phyloP scores from a whole-genome alignment of 805 yeast genomes.

The Torulaspora franciscae region DNA sequence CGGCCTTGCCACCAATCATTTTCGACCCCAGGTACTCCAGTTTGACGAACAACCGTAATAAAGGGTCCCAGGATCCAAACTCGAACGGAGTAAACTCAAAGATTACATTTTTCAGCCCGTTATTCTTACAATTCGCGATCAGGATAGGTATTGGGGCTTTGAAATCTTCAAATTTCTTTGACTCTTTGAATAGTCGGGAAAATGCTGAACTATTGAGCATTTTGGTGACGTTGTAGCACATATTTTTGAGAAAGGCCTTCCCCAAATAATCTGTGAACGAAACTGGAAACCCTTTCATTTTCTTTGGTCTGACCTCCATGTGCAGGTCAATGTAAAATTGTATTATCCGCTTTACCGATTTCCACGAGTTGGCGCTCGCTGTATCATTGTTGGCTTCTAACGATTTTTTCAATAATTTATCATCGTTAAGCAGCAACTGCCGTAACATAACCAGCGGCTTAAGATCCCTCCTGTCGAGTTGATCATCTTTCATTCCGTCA shows the following conservation, averaged over 20 bases:
- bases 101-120: conserved; percentile 36
- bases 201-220: conserved; percentile 41
- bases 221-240: conserved; percentile 32
- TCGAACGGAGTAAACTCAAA: conserved; percentile 63
- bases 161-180: conserved; percentile 35
- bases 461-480: conserved; percentile 14
- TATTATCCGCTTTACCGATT: conserved; percentile 35
- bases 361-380: conserved; percentile 25
- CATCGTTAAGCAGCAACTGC: conserved; percentile 15
- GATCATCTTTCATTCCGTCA: not conserved
- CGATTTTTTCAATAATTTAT: not conserved
- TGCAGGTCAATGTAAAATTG: conserved; percentile 51
- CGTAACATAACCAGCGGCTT: conserved; percentile 15
- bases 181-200: conserved; percentile 24
- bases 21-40: conserved; percentile 50
- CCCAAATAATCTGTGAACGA: conserved; percentile 71
- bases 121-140: conserved; percentile 39
- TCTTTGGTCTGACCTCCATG: conserved; percentile 49
- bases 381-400: conserved; percentile 6
- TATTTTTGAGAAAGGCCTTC: conserved; percentile 47
- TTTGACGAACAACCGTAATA: conserved; percentile 45
- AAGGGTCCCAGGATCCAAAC: conserved; percentile 62
- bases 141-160: conserved; percentile 49
- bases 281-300: conserved; percentile 47
- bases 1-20: conserved; percentile 42